These are phyloP conservation scores for Acanthamoeba lenticulata DNA, from an alignment of 208 protist species.

Conservation along the genomic window DNA sequence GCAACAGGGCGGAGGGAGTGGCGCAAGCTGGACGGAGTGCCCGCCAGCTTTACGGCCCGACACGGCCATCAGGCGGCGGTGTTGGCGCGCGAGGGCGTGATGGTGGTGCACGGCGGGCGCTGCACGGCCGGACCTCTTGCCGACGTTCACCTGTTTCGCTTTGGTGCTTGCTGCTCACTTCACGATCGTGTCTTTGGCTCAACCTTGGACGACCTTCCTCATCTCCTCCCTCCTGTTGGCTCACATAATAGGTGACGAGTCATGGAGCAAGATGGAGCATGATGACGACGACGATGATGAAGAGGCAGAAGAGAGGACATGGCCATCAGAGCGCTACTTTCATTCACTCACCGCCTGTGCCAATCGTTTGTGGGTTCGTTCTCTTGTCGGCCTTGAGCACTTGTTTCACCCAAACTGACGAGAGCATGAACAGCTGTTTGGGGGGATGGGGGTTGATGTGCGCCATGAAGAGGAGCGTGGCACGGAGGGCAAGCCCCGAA, in stretches of 20 bases:
- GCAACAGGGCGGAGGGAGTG: background rate
- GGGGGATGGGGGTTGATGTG: background rate
- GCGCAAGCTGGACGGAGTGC: background rate
- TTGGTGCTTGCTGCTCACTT: background rate
- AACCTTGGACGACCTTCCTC: too few species aligned
- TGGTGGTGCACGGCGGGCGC: slow-evolving; percentile 1
- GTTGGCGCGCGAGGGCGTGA: background rate
- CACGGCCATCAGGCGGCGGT: background rate
- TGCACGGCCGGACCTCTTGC: background rate
- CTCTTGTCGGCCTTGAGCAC: background rate
- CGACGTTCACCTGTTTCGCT: background rate
- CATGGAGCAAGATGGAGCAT: background rate
- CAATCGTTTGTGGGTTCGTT: background rate
- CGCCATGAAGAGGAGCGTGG: background rate
- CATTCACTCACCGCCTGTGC: background rate
- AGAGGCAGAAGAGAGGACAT: background rate
- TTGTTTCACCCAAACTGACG: background rate
- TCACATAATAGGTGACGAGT: background rate
- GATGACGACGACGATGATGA: background rate
- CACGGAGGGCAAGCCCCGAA: background rate
- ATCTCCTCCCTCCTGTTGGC: background rate
- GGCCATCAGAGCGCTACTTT: slow-evolving; percentile 14
- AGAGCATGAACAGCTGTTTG: background rate
- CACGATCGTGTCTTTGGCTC: background rate
- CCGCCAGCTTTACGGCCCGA: background rate